Evolutionary conservation across 371 early-diverging fungal species (phyloP), one percentile per base, ranked within the genome.

Genomic region (Phascolomyces articulosus): DNA sequence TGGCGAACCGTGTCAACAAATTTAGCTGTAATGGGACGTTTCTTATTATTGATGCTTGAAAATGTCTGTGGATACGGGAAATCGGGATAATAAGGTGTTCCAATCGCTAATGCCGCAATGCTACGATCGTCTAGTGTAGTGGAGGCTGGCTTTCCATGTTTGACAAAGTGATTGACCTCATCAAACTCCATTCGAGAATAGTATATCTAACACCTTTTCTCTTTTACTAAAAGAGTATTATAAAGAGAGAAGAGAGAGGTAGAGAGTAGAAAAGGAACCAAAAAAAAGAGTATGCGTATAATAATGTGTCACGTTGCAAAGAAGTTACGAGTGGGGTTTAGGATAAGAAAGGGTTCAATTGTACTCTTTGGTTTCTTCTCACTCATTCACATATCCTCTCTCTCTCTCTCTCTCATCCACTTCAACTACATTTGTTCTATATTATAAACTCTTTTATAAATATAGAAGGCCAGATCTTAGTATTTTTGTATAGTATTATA

Each of bases 111-210:
- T 16, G 47, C 60, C 8, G 38, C 60, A 59, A 59, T 59, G 60
- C 24, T 59, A 23, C 29, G 60, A 21, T 59, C 60, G 29, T 59
- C 60, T 7, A 41, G 16, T 44, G 44, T 38, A 10, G 40, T 59
- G 13, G 34, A 34, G 6, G 60, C 11, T 29, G 60, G 16, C 40
- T 69, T 64, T 2, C 61, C 62, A 40, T 57, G 60, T 29, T 69
- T 69, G 28, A 69, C 40, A 59, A 69, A 64, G 26, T 69, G 60
- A 34, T 60, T 64, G 31, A 69, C 61, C 61, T 69, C 69, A 34
- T 69, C 69, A 63, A 69, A 69, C 55, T 69, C 69, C 69, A 69
- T 69, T 31, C 28, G 23, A 23, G 8, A 34, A 15, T n/a, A 41
- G 6, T 9, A 16, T 15, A 2, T 21, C n/a, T 9, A 18, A 48